Percentiles rank a stretch among this genome's conserved stretches.
These are phyloP conservation scores for Epichloe gansuensis DNA, from an alignment of 2,329 filamentous ascomycete genomes.

Conservation along the genomic window DNA sequence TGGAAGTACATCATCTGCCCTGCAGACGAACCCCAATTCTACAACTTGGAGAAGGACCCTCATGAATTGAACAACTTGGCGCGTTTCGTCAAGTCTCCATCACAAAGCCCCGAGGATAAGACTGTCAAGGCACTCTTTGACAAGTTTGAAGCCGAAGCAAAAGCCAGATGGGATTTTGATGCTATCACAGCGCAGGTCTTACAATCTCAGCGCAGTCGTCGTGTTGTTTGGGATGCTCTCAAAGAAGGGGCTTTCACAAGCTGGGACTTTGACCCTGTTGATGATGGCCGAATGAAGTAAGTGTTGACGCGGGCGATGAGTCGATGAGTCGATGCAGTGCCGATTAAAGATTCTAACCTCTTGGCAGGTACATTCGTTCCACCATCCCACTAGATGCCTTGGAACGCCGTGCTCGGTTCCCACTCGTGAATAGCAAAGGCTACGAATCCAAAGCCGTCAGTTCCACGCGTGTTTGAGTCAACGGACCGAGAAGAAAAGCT, in stretches of 20 bases:
- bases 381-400: conserved; percentile 71
- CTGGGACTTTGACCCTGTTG: conserved; percentile 75
- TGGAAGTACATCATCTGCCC: conserved; percentile 91
- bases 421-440: conserved; percentile 46
- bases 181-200: conserved; percentile 64
- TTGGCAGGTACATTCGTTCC: conserved; percentile 68
- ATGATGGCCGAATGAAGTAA: conserved; percentile 56
- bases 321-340: not conserved
- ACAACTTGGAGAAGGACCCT: conserved; percentile 65
- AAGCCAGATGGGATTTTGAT: conserved; percentile 68
- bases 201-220: conserved; percentile 64
- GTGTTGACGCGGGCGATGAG: conserved; percentile 13
- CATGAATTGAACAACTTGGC: conserved; percentile 64
- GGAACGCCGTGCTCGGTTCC: conserved; percentile 64
- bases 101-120: conserved; percentile 31
- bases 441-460: conserved; percentile 30
- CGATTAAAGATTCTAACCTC: not conserved
- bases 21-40: conserved; percentile 73
- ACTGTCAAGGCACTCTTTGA: conserved; percentile 39
- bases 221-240: conserved; percentile 69
- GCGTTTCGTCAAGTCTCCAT: conserved; percentile 27
- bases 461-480: conserved; percentile 18
- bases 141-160: conserved; percentile 63
- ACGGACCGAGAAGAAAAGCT: not conserved
- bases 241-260: conserved; percentile 62